These are phyloP conservation scores for Astraeus odoratus DNA, from an alignment of 768 basidiomycete species.

Conservation along the genomic window DNA sequence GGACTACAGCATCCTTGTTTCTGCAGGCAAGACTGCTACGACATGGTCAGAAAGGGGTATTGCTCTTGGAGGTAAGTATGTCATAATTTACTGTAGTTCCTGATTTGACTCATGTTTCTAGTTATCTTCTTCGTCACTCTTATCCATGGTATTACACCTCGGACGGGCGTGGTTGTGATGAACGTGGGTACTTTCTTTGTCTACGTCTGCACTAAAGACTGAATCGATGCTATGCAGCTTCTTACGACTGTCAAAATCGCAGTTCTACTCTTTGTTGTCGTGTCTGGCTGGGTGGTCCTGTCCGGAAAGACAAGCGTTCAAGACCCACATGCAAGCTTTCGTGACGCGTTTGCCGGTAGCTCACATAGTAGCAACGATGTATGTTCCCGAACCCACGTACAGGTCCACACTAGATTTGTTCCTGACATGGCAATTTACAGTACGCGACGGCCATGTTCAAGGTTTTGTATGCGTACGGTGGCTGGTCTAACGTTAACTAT, in stretches of 20 bases:
- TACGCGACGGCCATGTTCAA: constrained; percentile 59
- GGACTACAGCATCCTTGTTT: constrained; percentile 38
- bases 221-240: no score
- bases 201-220: no score
- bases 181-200: constrained; percentile 41
- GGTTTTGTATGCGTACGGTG: constrained; percentile 40
- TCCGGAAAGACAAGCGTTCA: constrained; percentile 48
- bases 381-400: background rate
- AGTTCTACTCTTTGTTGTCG: constrained; percentile 47
- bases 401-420: background rate
- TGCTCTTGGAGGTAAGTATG: constrained; percentile 42
- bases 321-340: constrained; percentile 54
- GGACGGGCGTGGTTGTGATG: constrained; percentile 44
- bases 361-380: constrained; percentile 45
- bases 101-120: constrained; percentile 11
- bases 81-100: background rate
- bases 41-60: constrained; percentile 53
- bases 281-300: constrained; percentile 57
- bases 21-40: constrained; percentile 33
- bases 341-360: constrained; percentile 49
- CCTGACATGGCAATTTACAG: constrained; percentile 19
- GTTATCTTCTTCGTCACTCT: constrained; percentile 45
- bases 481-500: constrained; percentile 54
- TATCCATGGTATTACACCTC: constrained; percentile 47
- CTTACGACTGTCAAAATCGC: constrained; percentile 48